Evolutionary conservation across 2,329 filamentous ascomycete genomes (phyloP).

Genomic region (Pezicula neosporulosa): DNA sequence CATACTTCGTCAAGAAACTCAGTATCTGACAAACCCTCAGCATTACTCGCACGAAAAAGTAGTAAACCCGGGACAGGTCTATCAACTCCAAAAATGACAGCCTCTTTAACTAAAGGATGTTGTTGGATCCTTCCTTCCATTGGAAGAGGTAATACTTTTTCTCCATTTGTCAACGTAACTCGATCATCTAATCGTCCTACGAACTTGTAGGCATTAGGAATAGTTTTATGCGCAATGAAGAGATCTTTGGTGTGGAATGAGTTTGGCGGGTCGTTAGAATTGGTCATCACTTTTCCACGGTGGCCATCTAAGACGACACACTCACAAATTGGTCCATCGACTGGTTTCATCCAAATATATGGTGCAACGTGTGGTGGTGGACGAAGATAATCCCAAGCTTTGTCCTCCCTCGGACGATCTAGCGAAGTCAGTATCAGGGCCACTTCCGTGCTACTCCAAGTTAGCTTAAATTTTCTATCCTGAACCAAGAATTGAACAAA

Average conservation of each 20-base stretch:
- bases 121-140: constrained; percentile 53
- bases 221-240: constrained; percentile 38
- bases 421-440: constrained; percentile 54
- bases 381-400: constrained; percentile 58
- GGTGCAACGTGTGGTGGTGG: constrained; percentile 9
- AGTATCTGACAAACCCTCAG: constrained; percentile 34
- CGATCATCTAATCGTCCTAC: constrained; percentile 41
- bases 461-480: neutral
- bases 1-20: constrained; percentile 46
- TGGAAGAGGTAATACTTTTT: constrained; percentile 42
- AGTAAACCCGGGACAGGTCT: constrained; percentile 49
- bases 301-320: constrained; percentile 33
- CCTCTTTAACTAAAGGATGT: constrained; percentile 49
- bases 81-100: constrained; percentile 53
- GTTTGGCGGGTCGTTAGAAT: constrained; percentile 40
- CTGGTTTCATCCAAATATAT: constrained; percentile 17
- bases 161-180: constrained; percentile 42
- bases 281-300: constrained; percentile 32
- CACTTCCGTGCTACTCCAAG: constrained; percentile 45
- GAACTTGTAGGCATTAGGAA: constrained; percentile 41
- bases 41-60: constrained; percentile 44
- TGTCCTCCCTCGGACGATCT: constrained; percentile 43
- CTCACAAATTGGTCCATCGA: constrained; percentile 27
- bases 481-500: neutral
- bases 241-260: constrained; percentile 42